These are phyloP conservation scores for Starmerella powellii DNA, from an alignment of 805 yeast species.

Conservation along the genomic window DNA sequence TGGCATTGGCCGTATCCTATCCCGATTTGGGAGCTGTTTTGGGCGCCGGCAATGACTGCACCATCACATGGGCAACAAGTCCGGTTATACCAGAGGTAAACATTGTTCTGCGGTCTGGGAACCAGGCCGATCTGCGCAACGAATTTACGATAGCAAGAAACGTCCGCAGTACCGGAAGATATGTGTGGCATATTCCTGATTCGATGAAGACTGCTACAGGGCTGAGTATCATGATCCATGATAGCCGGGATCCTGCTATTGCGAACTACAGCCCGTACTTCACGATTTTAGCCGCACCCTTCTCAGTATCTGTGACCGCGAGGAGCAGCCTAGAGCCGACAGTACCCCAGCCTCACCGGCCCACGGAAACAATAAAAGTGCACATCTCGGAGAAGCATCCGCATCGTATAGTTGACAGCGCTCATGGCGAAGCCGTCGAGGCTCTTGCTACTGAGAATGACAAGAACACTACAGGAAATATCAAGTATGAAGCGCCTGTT, in stretches of 20 bases:
- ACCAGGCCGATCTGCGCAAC: conserved; percentile 18
- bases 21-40: conserved; percentile 24
- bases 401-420: neutral
- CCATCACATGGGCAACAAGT: conserved; percentile 25
- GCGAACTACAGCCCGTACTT: conserved; percentile 23
- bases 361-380: neutral
- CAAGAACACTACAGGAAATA: neutral
- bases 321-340: no score
- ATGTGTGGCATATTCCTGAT: conserved; percentile 24
- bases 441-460: neutral
- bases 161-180: conserved; percentile 26
- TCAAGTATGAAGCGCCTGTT: no score
- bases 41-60: conserved; percentile 20
- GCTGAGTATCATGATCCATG: conserved; percentile 23
- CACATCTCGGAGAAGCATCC: conserved; percentile 1
- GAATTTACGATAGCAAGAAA: conserved; percentile 23
- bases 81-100: conserved; percentile 21
- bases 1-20: conserved; percentile 16
- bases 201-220: conserved; percentile 18
- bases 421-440: neutral
- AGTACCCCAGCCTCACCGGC: neutral
- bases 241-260: conserved; percentile 15
- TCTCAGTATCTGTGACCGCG: no score
- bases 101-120: conserved; percentile 24
- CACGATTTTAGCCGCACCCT: neutral